These are phyloP conservation scores for Mucor ambiguus DNA, from an alignment of 371 early-diverging fungal genomes.

Conservation along the genomic window DNA sequence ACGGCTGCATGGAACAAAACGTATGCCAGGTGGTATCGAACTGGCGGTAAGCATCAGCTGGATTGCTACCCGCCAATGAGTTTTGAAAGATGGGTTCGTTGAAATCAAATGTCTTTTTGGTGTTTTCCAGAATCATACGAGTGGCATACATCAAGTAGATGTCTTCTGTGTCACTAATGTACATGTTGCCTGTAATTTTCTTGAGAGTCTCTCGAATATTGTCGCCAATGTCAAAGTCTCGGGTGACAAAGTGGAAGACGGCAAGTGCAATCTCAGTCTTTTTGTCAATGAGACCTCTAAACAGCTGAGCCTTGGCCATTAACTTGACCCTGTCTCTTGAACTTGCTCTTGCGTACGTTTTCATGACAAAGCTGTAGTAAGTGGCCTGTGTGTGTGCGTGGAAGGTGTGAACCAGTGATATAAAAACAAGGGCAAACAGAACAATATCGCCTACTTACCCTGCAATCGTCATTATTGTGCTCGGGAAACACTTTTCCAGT, in stretches of 20 bases:
- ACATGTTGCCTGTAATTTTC: slow-evolving; percentile 59
- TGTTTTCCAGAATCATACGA: slow-evolving; percentile 59
- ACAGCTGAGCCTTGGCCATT: slow-evolving; percentile 7
- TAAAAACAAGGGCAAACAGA: too few relatives aligned
- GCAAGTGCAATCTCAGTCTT: slow-evolving; percentile 52
- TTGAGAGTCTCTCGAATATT: slow-evolving; percentile 46
- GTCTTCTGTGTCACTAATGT: slow-evolving; percentile 64
- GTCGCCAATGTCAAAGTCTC: slow-evolving; percentile 29
- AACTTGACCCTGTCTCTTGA: background rate
- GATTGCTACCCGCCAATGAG: slow-evolving; percentile 64
- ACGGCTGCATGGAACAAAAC: slow-evolving; percentile 67
- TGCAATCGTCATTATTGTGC: slow-evolving; percentile 49
- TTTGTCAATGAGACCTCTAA: slow-evolving; percentile 58
- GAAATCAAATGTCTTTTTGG: slow-evolving; percentile 62
- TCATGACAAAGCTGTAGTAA: slow-evolving; percentile 34
- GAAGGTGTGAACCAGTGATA: too few relatives aligned
- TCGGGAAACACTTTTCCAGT: slow-evolving; percentile 35
- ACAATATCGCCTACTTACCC: slow-evolving; percentile 52
- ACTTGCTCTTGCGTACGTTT: slow-evolving; percentile 2
- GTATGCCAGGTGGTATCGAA: slow-evolving; percentile 66
- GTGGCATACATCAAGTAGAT: slow-evolving; percentile 64
- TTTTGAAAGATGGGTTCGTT: slow-evolving; percentile 61
- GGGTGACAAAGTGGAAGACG: slow-evolving; percentile 53
- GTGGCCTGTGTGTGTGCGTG: too few relatives aligned
- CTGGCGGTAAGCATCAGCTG: slow-evolving; percentile 49